These are phyloP conservation scores for Solanum aculeatissimum DNA, from an alignment of 305 asterid species.

Conservation along the genomic window DNA sequence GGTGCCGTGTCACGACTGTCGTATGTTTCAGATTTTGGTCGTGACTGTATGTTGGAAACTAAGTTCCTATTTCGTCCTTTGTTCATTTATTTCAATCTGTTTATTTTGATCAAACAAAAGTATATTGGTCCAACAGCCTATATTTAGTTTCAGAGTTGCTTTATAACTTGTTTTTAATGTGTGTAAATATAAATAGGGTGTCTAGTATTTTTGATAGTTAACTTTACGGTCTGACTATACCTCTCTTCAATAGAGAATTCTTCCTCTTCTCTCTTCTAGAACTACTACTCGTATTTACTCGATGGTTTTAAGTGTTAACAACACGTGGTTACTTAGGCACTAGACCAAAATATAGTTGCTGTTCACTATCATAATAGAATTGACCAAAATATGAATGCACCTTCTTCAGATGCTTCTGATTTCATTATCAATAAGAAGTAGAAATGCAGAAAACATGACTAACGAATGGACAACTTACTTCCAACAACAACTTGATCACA, in stretches of 20 bases:
- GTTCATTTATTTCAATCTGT: neutral
- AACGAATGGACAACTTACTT: neutral
- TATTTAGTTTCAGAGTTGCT: neutral
- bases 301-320: neutral
- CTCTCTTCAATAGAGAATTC: neutral
- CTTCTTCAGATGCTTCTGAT: neutral
- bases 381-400: neutral
- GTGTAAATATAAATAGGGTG: neutral
- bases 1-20: neutral
- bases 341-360: neutral
- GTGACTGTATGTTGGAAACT: neutral
- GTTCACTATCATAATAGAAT: neutral
- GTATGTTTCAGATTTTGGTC: neutral
- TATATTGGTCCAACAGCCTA: neutral
- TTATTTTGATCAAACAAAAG: neutral
- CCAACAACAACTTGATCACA: neutral
- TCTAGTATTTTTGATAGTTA: neutral
- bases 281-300: neutral
- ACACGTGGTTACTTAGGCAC: neutral
- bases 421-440: neutral
- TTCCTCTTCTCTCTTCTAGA: neutral
- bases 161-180: neutral
- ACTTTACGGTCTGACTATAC: neutral
- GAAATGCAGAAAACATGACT: neutral
- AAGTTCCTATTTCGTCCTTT: neutral